A percentile compares a stretch with the other conserved stretches of the same genome.
Evolutionary conservation across 257 asterid genomes (phyloP).

Genomic region (Gardenia jasminoides): DNA sequence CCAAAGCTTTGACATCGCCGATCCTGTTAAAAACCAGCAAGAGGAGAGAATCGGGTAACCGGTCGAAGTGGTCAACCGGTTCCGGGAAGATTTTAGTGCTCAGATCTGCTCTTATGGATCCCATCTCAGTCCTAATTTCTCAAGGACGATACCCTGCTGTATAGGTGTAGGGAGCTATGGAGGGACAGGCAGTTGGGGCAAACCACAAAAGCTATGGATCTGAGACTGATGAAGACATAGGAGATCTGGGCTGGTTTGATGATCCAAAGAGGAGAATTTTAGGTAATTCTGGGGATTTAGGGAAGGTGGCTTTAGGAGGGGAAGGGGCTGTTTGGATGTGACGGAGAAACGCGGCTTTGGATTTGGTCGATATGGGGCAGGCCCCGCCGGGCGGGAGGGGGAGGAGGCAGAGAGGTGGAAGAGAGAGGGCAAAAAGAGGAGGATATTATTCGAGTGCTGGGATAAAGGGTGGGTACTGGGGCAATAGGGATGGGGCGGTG

Average conservation of each 20-base stretch:
- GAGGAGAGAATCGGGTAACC: constrained; percentile 64
- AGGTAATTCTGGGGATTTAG: background rate
- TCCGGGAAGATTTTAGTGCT: constrained; percentile 20
- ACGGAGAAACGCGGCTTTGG: background rate
- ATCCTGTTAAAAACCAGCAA: constrained; percentile 76
- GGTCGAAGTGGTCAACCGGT: constrained; percentile 71
- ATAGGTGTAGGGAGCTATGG: background rate
- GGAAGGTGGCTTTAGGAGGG: background rate
- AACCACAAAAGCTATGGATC: constrained; percentile 20
- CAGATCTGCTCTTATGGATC: constrained; percentile 56
- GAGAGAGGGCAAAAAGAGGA: too few relatives aligned
- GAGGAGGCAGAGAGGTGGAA: too few relatives aligned
- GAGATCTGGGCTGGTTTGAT: background rate
- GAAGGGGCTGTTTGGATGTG: background rate
- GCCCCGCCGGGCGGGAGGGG: background rate
- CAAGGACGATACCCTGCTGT: background rate
- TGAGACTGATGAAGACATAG: constrained; percentile 8
- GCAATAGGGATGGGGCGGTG: too few relatives aligned
- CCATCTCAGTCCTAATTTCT: constrained; percentile 24
- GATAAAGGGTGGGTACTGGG: too few relatives aligned
- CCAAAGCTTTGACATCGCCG: constrained; percentile 86
- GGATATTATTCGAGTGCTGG: too few relatives aligned
- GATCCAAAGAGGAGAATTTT: background rate
- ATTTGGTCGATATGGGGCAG: too few relatives aligned
- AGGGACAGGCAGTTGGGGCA: background rate